A percentile compares a stretch with the other conserved stretches of the same genome.
Conservation (phyloP, 768 basidiomycete species). For the Boletus reticuloceps region DNA sequence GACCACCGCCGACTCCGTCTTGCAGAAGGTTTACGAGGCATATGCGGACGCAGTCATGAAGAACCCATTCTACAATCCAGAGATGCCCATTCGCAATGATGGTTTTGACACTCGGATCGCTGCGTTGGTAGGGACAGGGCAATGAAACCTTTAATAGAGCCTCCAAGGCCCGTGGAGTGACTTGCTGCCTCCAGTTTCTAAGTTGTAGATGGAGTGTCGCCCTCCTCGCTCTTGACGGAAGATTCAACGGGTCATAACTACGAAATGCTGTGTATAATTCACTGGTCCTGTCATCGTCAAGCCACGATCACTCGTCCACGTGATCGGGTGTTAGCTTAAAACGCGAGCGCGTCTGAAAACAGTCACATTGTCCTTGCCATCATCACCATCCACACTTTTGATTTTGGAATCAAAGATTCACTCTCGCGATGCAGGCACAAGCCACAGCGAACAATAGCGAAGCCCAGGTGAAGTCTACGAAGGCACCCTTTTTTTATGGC, state of each 20-base stretch:
- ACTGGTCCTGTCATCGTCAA: no score
- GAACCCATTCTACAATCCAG: slow-evolving; percentile 98
- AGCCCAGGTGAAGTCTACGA: slow-evolving; percentile 19
- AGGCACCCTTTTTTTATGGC: background rate
- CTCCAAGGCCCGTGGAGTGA: background rate
- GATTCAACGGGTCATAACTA: no score
- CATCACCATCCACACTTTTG: background rate
- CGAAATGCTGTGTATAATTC: no score
- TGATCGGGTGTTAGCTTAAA: slow-evolving; percentile 15
- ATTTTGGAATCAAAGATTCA: background rate
- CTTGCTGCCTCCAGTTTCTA: background rate
- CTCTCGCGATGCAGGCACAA: slow-evolving; percentile 27
- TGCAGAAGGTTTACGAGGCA: slow-evolving; percentile 88
- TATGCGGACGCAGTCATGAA: slow-evolving; percentile 98
- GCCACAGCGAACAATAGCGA: slow-evolving; percentile 15
- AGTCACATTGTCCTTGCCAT: background rate
- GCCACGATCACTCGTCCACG: slow-evolving; percentile 13
- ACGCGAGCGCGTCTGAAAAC: slow-evolving; percentile 12
- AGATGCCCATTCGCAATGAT: slow-evolving; percentile 96
- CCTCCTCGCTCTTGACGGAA: no score
- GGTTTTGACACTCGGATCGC: slow-evolving; percentile 77
- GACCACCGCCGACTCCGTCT: slow-evolving; percentile 60
- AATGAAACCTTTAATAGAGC: slow-evolving; percentile 13
- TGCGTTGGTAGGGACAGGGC: slow-evolving; percentile 50
- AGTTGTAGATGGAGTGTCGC: background rate